phyloP scores from a whole-genome alignment of 2,329 filamentous ascomycete species.

The Coniochaeta ligniaria region DNA sequence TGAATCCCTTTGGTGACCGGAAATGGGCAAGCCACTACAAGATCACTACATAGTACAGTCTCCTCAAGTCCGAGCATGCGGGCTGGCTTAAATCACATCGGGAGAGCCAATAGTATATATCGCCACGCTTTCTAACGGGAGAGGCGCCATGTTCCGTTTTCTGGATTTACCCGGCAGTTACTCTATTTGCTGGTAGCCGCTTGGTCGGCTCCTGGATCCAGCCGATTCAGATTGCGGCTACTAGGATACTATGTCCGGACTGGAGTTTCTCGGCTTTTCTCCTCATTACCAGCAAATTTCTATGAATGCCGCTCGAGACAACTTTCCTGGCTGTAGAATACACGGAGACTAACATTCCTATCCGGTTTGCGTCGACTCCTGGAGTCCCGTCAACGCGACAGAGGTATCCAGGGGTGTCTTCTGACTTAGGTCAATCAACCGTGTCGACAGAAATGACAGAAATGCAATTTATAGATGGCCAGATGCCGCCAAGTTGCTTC shows the following conservation, averaged over 20 bases:
- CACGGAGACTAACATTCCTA: neutral
- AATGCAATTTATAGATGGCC: neutral
- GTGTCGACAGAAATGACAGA: neutral
- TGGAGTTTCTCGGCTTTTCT: neutral
- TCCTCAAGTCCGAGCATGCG: too few species aligned
- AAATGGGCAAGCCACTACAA: too few species aligned
- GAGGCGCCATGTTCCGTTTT: neutral
- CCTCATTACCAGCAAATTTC: neutral
- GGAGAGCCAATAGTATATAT: too few species aligned
- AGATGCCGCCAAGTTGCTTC: too few species aligned
- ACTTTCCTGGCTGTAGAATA: neutral
- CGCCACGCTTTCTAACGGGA: neutral
- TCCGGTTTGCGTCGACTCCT: neutral
- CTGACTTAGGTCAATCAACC: neutral
- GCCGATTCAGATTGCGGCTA: neutral
- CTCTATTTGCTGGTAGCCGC: neutral
- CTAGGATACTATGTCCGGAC: neutral
- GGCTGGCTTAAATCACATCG: too few species aligned
- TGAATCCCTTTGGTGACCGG: too few species aligned
- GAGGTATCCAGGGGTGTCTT: neutral
- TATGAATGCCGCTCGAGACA: neutral
- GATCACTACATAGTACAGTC: too few species aligned
- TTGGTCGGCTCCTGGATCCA: neutral
- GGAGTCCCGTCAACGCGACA: neutral
- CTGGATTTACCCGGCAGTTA: neutral